Base-by-base conservation (phyloP, 768 basidiomycete genomes). In the Leccinum incarnatum region DNA sequence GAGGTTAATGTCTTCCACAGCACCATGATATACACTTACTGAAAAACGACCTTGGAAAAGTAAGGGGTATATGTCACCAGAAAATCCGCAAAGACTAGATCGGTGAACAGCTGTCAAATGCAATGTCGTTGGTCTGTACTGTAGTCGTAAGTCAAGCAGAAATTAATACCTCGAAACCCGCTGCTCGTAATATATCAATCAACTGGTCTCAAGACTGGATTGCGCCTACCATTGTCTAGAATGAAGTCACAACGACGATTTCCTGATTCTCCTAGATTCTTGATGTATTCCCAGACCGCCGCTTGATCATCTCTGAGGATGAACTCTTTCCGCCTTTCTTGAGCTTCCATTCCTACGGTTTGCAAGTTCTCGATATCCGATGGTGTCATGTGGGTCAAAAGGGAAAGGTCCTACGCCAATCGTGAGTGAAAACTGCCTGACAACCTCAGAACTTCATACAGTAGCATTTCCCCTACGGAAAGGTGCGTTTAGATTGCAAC, bases 81-180 rank as follows among this genome's bases (percentile, higher is more conserved):
- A 68, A 97, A 99, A 70, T 95, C 93, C 15, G 93, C 93, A 59
- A 98, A 88, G 17, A 97, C 88, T 15, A 98, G 76, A 66, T 98
- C 96, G 3, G 96, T 97, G 75, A 91, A 95, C 19, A 97, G 78
- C 93, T 96, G 62, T 9, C 21, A 23, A 27, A 12, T 1, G n/a
- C 14, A 46, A 48, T 17, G 50, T 55, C 32, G 9, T 56, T 42
- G 45, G 10, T 32, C 17, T 45, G 23, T 29, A 14, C 9, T 25
- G 4, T 10, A 9, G 21, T 25, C 14, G 25, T 47, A 17, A 6
- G 10, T 23, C 45, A 47, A 27, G 15, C 21, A 48, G 42, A 3
- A 21, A 30, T 19, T 47, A 69, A 42, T 70, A 92, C 93, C 81
- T 96, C 95, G 64, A 95, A 97, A 0, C 95, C 95, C 67, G 93